A percentile compares a stretch with the other conserved stretches of the same genome.
Evolutionary conservation across 139 green algal species (phyloP).

Genomic region (Dunaliella sp.): DNA sequence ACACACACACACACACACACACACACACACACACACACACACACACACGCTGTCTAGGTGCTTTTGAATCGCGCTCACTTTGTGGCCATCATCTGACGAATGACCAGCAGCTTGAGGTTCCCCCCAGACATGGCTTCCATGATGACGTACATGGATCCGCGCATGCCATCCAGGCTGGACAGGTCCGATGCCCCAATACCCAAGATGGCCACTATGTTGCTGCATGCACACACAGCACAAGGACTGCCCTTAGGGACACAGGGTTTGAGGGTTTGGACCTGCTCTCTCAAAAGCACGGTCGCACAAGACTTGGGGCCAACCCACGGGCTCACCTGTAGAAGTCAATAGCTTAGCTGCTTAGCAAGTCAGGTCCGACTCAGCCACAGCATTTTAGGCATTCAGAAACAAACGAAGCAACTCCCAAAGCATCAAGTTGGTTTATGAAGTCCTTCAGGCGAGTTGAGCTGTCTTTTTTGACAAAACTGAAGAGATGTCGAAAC

Average conservation of each 20-base stretch:
- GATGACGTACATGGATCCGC: conserved; percentile 26
- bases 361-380: background rate
- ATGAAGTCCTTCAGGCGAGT: too few species aligned
- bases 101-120: conserved; percentile 56
- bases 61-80: background rate
- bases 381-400: too few species aligned
- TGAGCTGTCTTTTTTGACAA: too few species aligned
- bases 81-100: conserved; percentile 39
- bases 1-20: background rate
- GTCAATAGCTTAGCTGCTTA: background rate
- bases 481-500: too few species aligned
- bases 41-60: too few species aligned
- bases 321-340: background rate
- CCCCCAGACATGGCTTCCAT: conserved; percentile 65
- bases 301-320: background rate
- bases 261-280: background rate
- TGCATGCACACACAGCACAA: conserved; percentile 14
- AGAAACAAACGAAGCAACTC: too few species aligned
- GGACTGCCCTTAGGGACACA: background rate
- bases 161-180: conserved; percentile 37
- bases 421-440: too few species aligned
- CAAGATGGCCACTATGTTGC: conserved; percentile 54
- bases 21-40: background rate
- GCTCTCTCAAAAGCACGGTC: background rate
- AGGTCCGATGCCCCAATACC: conserved; percentile 52